Conservation (phyloP, 208 protist species). For the Acanthamoeba culbertsoni region DNA sequence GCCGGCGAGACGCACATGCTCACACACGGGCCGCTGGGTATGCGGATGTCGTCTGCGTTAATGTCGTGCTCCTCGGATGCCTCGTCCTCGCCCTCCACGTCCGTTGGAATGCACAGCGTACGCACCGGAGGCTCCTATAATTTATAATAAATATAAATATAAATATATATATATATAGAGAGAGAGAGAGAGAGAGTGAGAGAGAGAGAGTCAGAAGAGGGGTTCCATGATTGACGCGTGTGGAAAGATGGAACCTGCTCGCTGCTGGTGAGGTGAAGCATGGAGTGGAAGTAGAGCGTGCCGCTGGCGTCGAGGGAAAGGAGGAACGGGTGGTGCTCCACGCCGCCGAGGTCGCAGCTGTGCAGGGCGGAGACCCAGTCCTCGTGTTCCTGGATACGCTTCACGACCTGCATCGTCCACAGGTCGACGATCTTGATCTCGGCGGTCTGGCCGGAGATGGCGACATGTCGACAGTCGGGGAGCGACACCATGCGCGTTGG, state of each 20-base stretch:
- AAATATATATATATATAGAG: too few species aligned
- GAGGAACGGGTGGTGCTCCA: slow-evolving; percentile 3
- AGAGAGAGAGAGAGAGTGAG: not conserved
- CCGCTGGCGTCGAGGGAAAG: not conserved
- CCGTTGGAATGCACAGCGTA: not conserved
- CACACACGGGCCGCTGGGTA: not conserved
- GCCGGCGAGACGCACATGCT: slow-evolving; percentile 14
- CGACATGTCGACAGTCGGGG: not conserved
- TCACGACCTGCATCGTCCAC: slow-evolving; percentile 42
- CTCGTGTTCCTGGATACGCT: not conserved
- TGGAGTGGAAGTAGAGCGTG: not conserved
- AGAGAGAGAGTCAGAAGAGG: too few species aligned
- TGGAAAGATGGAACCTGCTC: not conserved
- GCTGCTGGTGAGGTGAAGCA: not conserved
- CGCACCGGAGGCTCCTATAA: not conserved
- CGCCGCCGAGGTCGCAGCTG: slow-evolving; percentile 35
- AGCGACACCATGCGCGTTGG: not conserved
- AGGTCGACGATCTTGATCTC: slow-evolving; percentile 36
- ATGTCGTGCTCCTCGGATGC: not conserved
- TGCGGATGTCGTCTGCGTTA: not conserved
- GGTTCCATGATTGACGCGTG: too few species aligned
- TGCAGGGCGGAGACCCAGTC: not conserved
- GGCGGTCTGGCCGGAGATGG: not conserved
- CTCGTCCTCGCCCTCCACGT: too few species aligned
- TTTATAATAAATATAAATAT: not conserved